Evolutionary conservation across 176 grass and related monocot genomes (phyloP), one percentile per base, ranked within the genome.

Genomic region (Oryza punctata): DNA sequence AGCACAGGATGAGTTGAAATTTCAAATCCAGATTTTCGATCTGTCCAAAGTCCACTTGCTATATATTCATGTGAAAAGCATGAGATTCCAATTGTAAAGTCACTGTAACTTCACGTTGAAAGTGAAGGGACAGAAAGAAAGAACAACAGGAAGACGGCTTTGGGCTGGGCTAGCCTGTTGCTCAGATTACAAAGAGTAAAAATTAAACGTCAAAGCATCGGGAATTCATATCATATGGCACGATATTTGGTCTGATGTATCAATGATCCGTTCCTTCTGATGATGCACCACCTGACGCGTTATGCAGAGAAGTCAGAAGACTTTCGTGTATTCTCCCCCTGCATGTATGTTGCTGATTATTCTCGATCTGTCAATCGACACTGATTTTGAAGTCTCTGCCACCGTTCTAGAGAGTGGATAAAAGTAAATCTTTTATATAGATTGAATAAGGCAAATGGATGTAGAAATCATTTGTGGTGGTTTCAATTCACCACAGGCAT

Each of bases 241-340:
- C 23, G 15, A 8, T 8, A 57, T 21, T 10, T 61, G 5, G 5
- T 40, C 32, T 63, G 23, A 9, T 43, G 32, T 14, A n/a, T 61
- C 45, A 26, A 44, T 67, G 38, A 68, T 69, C 21, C n/a, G 10
- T 8, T 19, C 23, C 12, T 46, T 35, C 61, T 26, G 52, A n/a
- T 78, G 57, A 83, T 75, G 82, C 65, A 81, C 24, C 14, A 6
- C 40, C 87, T 57, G 88, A 82, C 57, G 83, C 72, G 57, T 24
- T 38, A 66, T 72, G 18, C 41, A 66, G 65, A 74, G 1, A 9
- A 25, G 21, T 46, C 54, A 74, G 1, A 9, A 25, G 21, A 63
- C 54, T 29, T 65, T 12, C 45, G 63, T 45, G 69, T 43, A 61
- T 72, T 78, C 18, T 50, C 18, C 3, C 33, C 50, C 49, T 7